A percentile compares a stretch with the other conserved stretches of the same genome.
phyloP scores from a whole-genome alignment of 352 stramenopile genomes.

The Globisporangium cylindrosporum region DNA sequence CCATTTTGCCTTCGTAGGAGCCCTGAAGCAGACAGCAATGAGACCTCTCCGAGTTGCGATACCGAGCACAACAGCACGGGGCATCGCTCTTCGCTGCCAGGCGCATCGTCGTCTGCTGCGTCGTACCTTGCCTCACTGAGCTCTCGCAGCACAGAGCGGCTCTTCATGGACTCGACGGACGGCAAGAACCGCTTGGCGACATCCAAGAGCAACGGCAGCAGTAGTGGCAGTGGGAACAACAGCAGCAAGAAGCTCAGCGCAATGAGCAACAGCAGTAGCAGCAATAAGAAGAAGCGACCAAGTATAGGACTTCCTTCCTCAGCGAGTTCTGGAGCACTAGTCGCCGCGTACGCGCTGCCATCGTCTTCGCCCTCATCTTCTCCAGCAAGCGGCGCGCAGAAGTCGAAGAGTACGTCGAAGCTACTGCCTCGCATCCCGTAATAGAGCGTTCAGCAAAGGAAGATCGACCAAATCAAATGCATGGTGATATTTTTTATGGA shows the following conservation, averaged over 20 bases:
- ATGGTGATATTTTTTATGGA: neutral
- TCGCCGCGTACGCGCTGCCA: constrained; percentile 16
- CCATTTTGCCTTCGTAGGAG: constrained; percentile 15
- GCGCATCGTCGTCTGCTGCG: neutral
- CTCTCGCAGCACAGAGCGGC: constrained; percentile 30
- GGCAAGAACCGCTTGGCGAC: constrained; percentile 9
- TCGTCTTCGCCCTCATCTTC: constrained; percentile 12
- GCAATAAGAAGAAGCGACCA: constrained; percentile 20
- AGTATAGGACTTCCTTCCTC: neutral
- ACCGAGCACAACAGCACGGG: constrained; percentile 11
- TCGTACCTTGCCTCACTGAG: constrained; percentile 27
- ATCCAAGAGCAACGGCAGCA: constrained; percentile 17
- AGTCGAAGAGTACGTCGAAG: constrained; percentile 37
- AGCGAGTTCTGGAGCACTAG: constrained; percentile 7
- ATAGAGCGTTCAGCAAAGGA: neutral
- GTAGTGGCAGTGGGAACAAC: constrained; percentile 15
- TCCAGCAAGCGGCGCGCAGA: constrained; percentile 10
- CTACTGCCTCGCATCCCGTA: constrained; percentile 32
- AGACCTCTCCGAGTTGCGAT: constrained; percentile 22
- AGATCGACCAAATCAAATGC: neutral
- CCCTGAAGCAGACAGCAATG: constrained; percentile 24
- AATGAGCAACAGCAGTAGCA: constrained; percentile 18
- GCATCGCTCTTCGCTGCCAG: constrained; percentile 8
- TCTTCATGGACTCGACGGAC: constrained; percentile 23
- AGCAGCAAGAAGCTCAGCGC: constrained; percentile 21